Conservation (phyloP, 495 filamentous ascomycete species). For the Bombardia bombarda region DNA sequence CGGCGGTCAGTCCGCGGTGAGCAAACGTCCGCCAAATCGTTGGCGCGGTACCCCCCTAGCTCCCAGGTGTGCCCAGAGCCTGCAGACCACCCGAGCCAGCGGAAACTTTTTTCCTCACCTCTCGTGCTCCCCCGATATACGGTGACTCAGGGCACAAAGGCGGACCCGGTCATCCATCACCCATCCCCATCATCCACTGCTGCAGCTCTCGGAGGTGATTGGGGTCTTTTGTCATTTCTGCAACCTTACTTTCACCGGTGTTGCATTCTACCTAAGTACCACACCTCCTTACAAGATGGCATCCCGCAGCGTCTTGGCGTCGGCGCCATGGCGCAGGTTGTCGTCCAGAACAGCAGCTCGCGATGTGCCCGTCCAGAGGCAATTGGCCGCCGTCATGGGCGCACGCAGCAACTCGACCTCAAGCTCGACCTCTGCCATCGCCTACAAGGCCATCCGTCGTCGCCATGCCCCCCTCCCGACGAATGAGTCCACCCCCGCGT, state of each 20-base stretch:
- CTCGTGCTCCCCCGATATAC: neutral
- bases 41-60: too few relatives aligned
- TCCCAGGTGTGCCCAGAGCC: too few relatives aligned
- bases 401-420: conserved; percentile 23
- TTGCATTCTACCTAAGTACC: too few relatives aligned
- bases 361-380: conserved; percentile 10
- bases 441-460: conserved; percentile 95
- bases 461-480: conserved; percentile 77
- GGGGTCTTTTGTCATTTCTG: neutral
- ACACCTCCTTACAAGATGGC: too few relatives aligned
- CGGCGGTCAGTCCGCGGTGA: conserved; percentile 3
- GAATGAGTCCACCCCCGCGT: conserved; percentile 63
- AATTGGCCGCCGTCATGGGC: conserved; percentile 11
- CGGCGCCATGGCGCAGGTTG: conserved; percentile 27
- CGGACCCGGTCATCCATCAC: neutral
- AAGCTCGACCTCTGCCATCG: conserved; percentile 84
- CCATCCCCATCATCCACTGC: neutral
- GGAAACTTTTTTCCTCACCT: conserved; percentile 14
- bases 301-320: conserved; percentile 31
- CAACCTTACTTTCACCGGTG: too few relatives aligned
- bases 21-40: neutral
- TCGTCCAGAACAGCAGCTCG: conserved; percentile 18
- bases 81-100: too few relatives aligned
- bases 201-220: neutral
- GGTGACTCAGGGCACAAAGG: conserved; percentile 13